Evolutionary conservation across 1,284 basidiomycete species (phyloP).

Genomic region (Cystobasidium pallidum): DNA sequence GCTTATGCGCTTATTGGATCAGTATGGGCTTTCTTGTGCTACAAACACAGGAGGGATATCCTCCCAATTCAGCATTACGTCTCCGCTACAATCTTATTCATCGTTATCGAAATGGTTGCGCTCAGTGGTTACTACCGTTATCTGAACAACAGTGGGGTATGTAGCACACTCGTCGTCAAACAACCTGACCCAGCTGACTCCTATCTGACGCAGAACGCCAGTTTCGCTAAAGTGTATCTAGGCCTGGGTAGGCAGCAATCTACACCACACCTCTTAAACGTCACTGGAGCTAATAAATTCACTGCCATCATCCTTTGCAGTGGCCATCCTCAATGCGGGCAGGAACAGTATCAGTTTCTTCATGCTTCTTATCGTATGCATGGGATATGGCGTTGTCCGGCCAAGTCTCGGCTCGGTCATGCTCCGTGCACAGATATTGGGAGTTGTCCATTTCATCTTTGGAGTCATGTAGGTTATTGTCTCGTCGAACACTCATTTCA

Average conservation of each 20-base stretch:
- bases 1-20: slow-evolving; percentile 71
- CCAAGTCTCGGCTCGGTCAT: slow-evolving; percentile 73
- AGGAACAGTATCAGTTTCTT: slow-evolving; percentile 94
- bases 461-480: slow-evolving; percentile 67
- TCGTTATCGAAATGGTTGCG: slow-evolving; percentile 91
- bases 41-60: slow-evolving; percentile 76
- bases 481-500: neutral
- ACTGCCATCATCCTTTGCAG: slow-evolving; percentile 56
- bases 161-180: slow-evolving; percentile 55
- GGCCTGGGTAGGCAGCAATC: slow-evolving; percentile 67
- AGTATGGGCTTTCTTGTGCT: slow-evolving; percentile 84
- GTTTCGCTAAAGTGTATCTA: slow-evolving; percentile 61
- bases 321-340: slow-evolving; percentile 88
- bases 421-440: slow-evolving; percentile 74
- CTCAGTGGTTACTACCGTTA: slow-evolving; percentile 87
- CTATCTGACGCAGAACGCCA: slow-evolving; percentile 17
- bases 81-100: slow-evolving; percentile 83
- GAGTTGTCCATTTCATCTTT: slow-evolving; percentile 86
- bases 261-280: neutral
- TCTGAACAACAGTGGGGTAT: slow-evolving; percentile 82
- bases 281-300: neutral
- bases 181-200: slow-evolving; percentile 21
- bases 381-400: slow-evolving; percentile 54
- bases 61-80: slow-evolving; percentile 90
- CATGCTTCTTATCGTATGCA: slow-evolving; percentile 79